These are phyloP conservation scores for Arctostaphylos glauca DNA, from an alignment of 148 eudicot genomes.

Conservation along the genomic window DNA sequence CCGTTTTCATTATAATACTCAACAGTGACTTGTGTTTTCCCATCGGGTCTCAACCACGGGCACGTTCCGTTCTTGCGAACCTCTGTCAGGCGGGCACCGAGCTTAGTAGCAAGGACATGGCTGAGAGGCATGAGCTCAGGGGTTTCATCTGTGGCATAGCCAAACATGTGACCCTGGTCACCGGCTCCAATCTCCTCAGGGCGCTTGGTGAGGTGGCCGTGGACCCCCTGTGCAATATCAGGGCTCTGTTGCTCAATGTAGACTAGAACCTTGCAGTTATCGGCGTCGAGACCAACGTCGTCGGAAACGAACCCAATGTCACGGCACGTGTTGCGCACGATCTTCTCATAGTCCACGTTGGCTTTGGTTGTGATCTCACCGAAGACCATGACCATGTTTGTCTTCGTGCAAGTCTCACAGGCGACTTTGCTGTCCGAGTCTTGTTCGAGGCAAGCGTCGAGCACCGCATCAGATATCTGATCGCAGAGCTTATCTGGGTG, in stretches of 20 bases:
- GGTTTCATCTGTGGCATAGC: conserved; percentile 31
- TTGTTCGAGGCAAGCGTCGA: conserved; percentile 26
- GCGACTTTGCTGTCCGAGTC: conserved; percentile 30
- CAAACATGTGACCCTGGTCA: conserved; percentile 34
- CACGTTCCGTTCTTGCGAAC: conserved; percentile 40
- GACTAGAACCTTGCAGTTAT: conserved; percentile 38
- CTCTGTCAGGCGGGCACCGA: conserved; percentile 39
- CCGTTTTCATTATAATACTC: conserved; percentile 41
- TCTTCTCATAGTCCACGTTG: conserved; percentile 35
- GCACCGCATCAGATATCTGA: conserved; percentile 30
- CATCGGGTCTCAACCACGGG: conserved; percentile 47
- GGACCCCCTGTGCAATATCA: conserved; percentile 33
- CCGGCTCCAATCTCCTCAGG: conserved; percentile 41
- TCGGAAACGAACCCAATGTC: conserved; percentile 26
- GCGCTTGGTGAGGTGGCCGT: conserved; percentile 39
- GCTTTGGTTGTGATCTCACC: conserved; percentile 44
- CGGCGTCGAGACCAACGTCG: conserved; percentile 42
- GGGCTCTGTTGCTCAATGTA: conserved; percentile 30
- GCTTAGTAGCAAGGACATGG: conserved; percentile 44
- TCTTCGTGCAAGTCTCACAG: conserved; percentile 33
- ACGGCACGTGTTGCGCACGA: conserved; percentile 29
- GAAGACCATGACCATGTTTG: conserved; percentile 42
- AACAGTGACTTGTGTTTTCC: conserved; percentile 47
- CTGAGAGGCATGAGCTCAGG: conserved; percentile 37
- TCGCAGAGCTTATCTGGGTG: conserved; percentile 31